Conservation (phyloP, 192 early-diverging fungal species). For the Mortierella alpina region DNA sequence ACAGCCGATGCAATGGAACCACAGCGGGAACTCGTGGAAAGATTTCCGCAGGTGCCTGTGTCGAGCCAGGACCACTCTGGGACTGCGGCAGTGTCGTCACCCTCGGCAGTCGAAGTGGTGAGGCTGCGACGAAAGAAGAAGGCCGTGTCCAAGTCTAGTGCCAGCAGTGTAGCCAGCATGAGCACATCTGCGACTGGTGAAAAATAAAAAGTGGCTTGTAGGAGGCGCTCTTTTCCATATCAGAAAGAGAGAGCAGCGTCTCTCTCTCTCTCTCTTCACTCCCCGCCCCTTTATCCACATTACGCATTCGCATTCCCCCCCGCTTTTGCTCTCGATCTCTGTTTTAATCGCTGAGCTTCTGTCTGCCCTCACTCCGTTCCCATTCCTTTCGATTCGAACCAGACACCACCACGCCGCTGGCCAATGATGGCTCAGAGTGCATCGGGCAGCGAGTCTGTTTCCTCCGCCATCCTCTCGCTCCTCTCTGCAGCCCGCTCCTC, state of each 20-base stretch:
- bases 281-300: not conserved
- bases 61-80: constrained; percentile 2
- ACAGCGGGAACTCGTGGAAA: constrained; percentile 12
- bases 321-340: not conserved
- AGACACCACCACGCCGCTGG: not conserved
- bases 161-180: constrained; percentile 30
- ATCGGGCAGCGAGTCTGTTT: not conserved
- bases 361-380: not conserved
- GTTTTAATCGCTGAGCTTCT: not conserved
- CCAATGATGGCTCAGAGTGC: not conserved
- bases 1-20: not conserved
- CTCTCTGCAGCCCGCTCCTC: no score
- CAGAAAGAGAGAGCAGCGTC: no score
- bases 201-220: not conserved
- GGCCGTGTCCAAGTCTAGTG: constrained; percentile 17
- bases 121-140: constrained; percentile 46
- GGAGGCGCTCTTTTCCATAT: no score
- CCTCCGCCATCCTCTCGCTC: not conserved
- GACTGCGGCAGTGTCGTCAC: not conserved
- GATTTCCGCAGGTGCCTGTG: constrained; percentile 28
- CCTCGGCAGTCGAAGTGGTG: constrained; percentile 42
- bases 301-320: not conserved
- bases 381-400: no score
- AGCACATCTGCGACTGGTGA: constrained; percentile 1
- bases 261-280: not conserved